Conservation (phyloP, 345 rosid species). For the Arabis hirsuta region DNA sequence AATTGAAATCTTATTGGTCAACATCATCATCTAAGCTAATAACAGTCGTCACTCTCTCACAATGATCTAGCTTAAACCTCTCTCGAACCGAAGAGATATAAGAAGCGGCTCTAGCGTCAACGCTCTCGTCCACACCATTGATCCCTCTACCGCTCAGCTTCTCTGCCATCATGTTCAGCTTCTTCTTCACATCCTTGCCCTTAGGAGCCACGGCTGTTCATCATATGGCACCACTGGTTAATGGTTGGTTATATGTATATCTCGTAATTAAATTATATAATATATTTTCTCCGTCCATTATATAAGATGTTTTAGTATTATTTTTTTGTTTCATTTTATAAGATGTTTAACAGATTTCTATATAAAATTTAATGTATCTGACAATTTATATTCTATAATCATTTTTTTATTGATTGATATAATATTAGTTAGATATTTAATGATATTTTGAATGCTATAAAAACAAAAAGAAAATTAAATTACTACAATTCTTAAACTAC, state of each 20-base stretch:
- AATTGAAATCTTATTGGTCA: constrained; percentile 12
- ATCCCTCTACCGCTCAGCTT: constrained; percentile 24
- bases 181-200: constrained; percentile 31
- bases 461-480: too few species aligned
- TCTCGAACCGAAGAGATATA: constrained; percentile 46
- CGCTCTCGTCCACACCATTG: constrained; percentile 37
- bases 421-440: too few species aligned
- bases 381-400: too few species aligned
- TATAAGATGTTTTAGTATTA: too few species aligned
- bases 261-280: background rate
- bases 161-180: constrained; percentile 28
- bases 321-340: too few species aligned
- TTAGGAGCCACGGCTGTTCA: constrained; percentile 31
- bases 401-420: too few species aligned
- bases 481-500: too few species aligned
- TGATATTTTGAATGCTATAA: too few species aligned
- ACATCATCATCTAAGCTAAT: constrained; percentile 35
- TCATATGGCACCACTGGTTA: constrained; percentile 12
- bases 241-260: too few species aligned
- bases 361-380: too few species aligned
- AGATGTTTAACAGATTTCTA: too few species aligned
- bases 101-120: constrained; percentile 44
- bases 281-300: too few species aligned
- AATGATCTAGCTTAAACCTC: constrained; percentile 39
- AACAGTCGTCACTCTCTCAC: constrained; percentile 37